Base-by-base conservation (phyloP, 495 filamentous ascomycete species). In the Chlorociboria aeruginascens region DNA sequence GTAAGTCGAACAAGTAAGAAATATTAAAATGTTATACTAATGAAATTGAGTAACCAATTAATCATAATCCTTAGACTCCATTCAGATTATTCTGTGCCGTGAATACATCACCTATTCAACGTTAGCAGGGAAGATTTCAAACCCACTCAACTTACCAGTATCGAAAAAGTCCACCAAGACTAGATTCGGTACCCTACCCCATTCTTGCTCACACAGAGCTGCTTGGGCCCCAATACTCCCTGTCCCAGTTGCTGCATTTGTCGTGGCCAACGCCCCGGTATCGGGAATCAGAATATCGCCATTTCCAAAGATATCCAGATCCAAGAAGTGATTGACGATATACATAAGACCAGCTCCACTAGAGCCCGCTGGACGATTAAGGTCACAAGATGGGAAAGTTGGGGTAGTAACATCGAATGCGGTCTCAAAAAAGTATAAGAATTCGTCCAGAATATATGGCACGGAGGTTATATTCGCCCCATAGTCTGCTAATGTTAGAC, bases 121-220 rank as follows among this genome's bases (percentile, higher is more conserved):
- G 41, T 45, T 16, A 49, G 44, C n/a, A 40, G 12, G 9, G 1
- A 11, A 20, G 3, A 20, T 33, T 34, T 3, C 29, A 36, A 7
- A 20, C 1, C 8, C 17, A 20, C 12, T 34, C 44, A 66, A 76
- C 10, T 66, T 68, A 43, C 85, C 87, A 43, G 64, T 63, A 56
- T 93, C 83, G 65, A 90, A 94, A 61, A 85, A 93, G 61, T 97
- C 90, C 4, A 95, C 86, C 25, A 95, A 76, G 7, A 97, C 71
- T 56, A 94, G 84, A 60, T 85, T 95, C 0, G 90, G 90, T 1
- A 83, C 71, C 32, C 82, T 75, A 16, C 69, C 69, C 84, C 85
- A 94, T 17, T 66, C 65, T 0, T 49, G 68, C 68, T 71, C 74
- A 62, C 90, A 97, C 40, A 78, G 73, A 8, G 73, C 62, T 0